Evolutionary conservation across 2,329 filamentous ascomycete species (phyloP).

Genomic region (Leptoxyphium fumago): DNA sequence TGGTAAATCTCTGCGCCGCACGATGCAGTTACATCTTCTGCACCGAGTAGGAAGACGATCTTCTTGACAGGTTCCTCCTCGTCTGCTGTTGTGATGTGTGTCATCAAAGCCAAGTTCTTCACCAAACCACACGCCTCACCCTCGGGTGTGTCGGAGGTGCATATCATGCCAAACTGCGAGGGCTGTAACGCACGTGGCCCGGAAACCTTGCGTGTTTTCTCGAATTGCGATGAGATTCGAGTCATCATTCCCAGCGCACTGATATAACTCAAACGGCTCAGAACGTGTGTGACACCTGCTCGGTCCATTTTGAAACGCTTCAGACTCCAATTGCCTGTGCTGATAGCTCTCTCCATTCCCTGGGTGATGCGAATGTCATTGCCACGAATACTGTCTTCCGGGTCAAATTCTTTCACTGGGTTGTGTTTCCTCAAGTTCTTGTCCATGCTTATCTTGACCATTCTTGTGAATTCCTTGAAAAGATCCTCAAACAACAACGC

Average conservation of each 20-base stretch:
- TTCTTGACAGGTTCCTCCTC: constrained; percentile 82
- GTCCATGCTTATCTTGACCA: constrained; percentile 87
- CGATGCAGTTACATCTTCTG: constrained; percentile 65
- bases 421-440: constrained; percentile 92
- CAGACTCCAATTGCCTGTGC: constrained; percentile 93
- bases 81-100: constrained; percentile 93
- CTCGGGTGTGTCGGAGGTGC: constrained; percentile 93
- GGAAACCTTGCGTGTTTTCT: constrained; percentile 93
- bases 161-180: constrained; percentile 97
- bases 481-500: constrained; percentile 92
- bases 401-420: constrained; percentile 75
- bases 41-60: constrained; percentile 73
- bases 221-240: constrained; percentile 92
- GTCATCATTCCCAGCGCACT: constrained; percentile 99
- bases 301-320: constrained; percentile 99
- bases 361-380: constrained; percentile 78
- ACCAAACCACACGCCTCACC: constrained; percentile 95
- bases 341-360: constrained; percentile 90
- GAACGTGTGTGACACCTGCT: constrained; percentile 88
- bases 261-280: constrained; percentile 92
- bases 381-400: constrained; percentile 66
- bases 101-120: constrained; percentile 97
- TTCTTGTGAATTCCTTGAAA: constrained; percentile 86
- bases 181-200: constrained; percentile 91
- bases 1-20: constrained; percentile 77